phyloP scores from a whole-genome alignment of 768 basidiomycete species.

The Crepidotus variabilis region DNA sequence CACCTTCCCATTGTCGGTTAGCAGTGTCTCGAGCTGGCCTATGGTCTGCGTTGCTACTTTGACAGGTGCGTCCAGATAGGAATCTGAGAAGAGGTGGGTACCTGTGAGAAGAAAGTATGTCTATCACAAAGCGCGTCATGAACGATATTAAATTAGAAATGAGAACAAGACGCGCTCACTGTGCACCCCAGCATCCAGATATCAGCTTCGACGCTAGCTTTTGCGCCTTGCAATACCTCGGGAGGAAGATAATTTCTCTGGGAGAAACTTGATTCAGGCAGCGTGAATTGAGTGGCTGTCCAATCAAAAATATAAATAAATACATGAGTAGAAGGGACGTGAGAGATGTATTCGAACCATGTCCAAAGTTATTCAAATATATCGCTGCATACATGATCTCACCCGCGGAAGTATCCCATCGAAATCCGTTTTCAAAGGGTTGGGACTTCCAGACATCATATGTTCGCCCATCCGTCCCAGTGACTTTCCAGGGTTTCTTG shows the following conservation, averaged over 20 bases:
- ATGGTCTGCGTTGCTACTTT: constrained; percentile 6
- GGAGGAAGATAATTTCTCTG: constrained; percentile 4
- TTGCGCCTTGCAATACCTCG: constrained; percentile 8
- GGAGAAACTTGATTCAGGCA: neutral
- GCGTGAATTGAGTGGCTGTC: neutral
- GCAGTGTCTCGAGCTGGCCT: constrained; percentile 7
- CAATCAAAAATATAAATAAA: neutral
- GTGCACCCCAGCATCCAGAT: constrained; percentile 13
- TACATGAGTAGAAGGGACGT: neutral
- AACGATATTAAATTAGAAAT: too few relatives aligned
- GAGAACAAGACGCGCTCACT: constrained; percentile 2
- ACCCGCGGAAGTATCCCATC: constrained; percentile 1
- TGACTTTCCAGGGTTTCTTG: neutral
- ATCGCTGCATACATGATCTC: constrained; percentile 1
- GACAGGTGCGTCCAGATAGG: constrained; percentile 8
- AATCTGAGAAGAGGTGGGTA: constrained; percentile 9
- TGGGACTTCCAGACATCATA: constrained; percentile 6
- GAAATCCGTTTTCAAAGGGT: constrained; percentile 2
- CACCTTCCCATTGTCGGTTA: constrained; percentile 7
- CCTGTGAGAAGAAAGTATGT: constrained; percentile 10
- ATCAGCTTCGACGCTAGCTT: constrained; percentile 2
- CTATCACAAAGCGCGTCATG: neutral
- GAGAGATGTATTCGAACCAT: neutral
- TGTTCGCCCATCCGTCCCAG: constrained; percentile 2
- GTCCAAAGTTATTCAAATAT: constrained; percentile 5